Percentiles rank a stretch among this genome's conserved stretches.
Evolutionary conservation across 345 rosid species (phyloP).

Genomic region (Camelina neglecta): DNA sequence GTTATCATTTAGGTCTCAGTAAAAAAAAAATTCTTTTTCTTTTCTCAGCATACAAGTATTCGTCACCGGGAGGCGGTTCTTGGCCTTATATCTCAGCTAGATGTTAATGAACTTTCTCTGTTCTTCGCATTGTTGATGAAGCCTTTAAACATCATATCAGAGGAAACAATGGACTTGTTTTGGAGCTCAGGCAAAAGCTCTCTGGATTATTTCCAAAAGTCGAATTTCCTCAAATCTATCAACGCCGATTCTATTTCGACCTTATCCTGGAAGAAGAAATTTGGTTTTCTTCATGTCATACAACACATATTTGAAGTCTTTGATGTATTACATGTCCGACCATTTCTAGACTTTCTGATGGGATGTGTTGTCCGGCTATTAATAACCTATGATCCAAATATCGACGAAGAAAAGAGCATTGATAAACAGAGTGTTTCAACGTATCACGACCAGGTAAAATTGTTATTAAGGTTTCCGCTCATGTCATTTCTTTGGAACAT

Average conservation of each 20-base stretch:
- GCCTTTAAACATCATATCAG: constrained; percentile 61
- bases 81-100: constrained; percentile 69
- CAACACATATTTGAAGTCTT: constrained; percentile 65
- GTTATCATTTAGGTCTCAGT: constrained; percentile 9
- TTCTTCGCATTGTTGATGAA: constrained; percentile 75
- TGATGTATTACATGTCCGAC: constrained; percentile 64
- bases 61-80: constrained; percentile 76
- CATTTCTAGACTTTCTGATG: constrained; percentile 76
- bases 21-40: too few relatives aligned
- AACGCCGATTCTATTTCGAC: constrained; percentile 54
- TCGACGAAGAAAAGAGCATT: constrained; percentile 47
- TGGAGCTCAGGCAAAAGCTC: constrained; percentile 47
- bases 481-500: background rate
- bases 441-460: constrained; percentile 53
- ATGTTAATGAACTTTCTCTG: constrained; percentile 67
- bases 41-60: constrained; percentile 63
- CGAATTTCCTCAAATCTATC: constrained; percentile 53
- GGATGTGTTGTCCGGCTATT: constrained; percentile 76
- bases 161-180: constrained; percentile 50
- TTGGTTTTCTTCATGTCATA: constrained; percentile 78
- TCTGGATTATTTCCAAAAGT: constrained; percentile 48
- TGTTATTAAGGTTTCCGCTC: background rate
- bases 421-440: constrained; percentile 37
- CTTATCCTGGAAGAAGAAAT: constrained; percentile 64
- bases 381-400: constrained; percentile 50